phyloP scores from a whole-genome alignment of 2,329 filamentous ascomycete genomes.

The Parascedosporium putredinis region DNA sequence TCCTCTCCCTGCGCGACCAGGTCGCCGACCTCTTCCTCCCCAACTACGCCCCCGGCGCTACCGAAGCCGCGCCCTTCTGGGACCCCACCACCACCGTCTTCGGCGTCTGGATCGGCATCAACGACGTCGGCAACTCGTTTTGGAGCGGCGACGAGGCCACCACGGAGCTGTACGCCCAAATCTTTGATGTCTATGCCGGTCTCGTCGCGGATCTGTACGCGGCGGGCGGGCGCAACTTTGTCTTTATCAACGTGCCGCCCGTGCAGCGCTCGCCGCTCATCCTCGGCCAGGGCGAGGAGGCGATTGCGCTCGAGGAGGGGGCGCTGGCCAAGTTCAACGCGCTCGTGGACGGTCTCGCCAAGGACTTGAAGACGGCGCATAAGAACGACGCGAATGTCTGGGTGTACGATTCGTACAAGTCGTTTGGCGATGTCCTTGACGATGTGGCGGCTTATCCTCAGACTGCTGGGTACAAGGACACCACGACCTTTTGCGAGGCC shows the following conservation, averaged over 20 bases:
- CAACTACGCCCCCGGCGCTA: conserved; percentile 17
- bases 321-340: conserved; percentile 43
- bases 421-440: conserved; percentile 43
- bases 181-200: conserved; percentile 31
- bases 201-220: conserved; percentile 36
- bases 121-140: conserved; percentile 42
- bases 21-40: conserved; percentile 21
- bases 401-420: conserved; percentile 38
- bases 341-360: conserved; percentile 29
- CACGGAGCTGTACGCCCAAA: conserved; percentile 23
- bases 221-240: conserved; percentile 45
- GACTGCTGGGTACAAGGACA: conserved; percentile 43
- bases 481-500: conserved; percentile 40
- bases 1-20: conserved; percentile 40
- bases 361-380: conserved; percentile 24
- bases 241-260: conserved; percentile 48
- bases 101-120: conserved; percentile 43
- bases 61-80: conserved; percentile 27
- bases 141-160: conserved; percentile 20
- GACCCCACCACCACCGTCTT: conserved; percentile 30
- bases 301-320: conserved; percentile 24
- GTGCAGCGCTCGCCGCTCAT: conserved; percentile 43
- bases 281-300: conserved; percentile 23
- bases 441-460: conserved; percentile 36
- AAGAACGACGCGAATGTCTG: conserved; percentile 35